A percentile compares a stretch with the other conserved stretches of the same genome.
Conservation (phyloP, 2,329 filamentous ascomycete species). For the Phaeophleospora eucalypticola region DNA sequence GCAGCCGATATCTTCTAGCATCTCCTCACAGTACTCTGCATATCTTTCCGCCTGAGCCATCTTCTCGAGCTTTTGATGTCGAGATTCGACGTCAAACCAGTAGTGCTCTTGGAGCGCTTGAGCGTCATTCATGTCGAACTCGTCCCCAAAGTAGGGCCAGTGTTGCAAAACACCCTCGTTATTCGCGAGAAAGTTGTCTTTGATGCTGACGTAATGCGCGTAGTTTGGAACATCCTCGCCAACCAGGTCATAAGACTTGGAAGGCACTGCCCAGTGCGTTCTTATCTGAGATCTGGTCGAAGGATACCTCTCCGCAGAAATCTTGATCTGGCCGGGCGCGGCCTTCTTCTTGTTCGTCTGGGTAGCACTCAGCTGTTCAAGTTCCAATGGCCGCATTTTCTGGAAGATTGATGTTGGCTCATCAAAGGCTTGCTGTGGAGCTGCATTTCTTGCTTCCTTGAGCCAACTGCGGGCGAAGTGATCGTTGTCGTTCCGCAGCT, state of each 20-base stretch:
- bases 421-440: not conserved
- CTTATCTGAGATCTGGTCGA: not conserved
- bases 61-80: conserved; percentile 31
- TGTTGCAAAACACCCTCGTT: conserved; percentile 41
- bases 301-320: not conserved
- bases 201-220: conserved; percentile 41
- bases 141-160: conserved; percentile 39
- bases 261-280: conserved; percentile 5
- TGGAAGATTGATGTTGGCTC: conserved; percentile 14
- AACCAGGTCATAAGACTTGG: conserved; percentile 7
- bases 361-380: not conserved
- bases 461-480: conserved; percentile 22
- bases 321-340: not conserved
- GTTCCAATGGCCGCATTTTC: conserved; percentile 12
- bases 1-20: conserved; percentile 35
- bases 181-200: conserved; percentile 39
- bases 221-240: conserved; percentile 35
- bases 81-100: conserved; percentile 27
- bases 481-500: conserved; percentile 27
- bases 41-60: conserved; percentile 36
- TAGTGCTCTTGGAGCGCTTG: conserved; percentile 29
- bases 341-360: conserved; percentile 1
- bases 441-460: conserved; percentile 18
- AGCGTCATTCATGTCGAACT: conserved; percentile 31
- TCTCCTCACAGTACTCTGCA: conserved; percentile 32